Evolutionary conservation across 2,329 filamentous ascomycete species (phyloP), one percentile per base, ranked within the genome.

Genomic region (Orbilia brochopaga): DNA sequence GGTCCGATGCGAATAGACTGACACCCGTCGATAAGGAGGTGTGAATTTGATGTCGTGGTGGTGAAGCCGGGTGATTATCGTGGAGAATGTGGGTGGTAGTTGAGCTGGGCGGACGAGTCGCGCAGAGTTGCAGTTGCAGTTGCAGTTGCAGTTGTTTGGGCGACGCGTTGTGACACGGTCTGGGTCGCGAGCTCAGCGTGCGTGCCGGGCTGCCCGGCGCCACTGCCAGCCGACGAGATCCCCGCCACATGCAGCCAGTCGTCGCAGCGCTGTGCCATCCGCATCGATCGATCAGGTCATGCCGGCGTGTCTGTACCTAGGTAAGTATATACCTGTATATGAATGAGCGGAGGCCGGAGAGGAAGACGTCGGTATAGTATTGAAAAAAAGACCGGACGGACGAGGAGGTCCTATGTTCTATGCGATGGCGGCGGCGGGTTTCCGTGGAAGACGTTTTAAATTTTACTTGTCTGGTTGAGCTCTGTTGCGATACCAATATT

Each of bases 181-280:
- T 13, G 46, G 44, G 1, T 17, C 23, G n/a, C 46, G 48, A 23
- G 37, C 55, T 54, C 54, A 48, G 24, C 30, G 50, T 24, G 42
- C 40, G 35, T 21, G 27, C 21, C 44, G 17, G 52, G 17, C 27
- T 24, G 46, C 30, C 57, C 57, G 23, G 37, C 23, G 46, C 32
- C 52, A 57, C 51, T 51, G 53, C 56, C 56, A 50, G 57, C 52
- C 30, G 40, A 55, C 37, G 42, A 53, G 50, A 44, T 50, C 57
- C 53, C 57, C 65, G 65, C 65, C 65, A 69, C 65, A 69, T 63
- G 35, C 56, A 61, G 56, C 40, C 19, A 19, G 11, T 44, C 11
- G 19, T 51, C 42, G 42, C 55, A 27, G 10, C 19, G 24, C 42
- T 35, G 54, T 32, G 27, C 27, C 27, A 8, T 32, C 40, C 40